Evolutionary conservation across 495 filamentous ascomycete genomes (phyloP), one percentile per base, ranked within the genome.

Genomic region (Glarea lozoyensis): DNA sequence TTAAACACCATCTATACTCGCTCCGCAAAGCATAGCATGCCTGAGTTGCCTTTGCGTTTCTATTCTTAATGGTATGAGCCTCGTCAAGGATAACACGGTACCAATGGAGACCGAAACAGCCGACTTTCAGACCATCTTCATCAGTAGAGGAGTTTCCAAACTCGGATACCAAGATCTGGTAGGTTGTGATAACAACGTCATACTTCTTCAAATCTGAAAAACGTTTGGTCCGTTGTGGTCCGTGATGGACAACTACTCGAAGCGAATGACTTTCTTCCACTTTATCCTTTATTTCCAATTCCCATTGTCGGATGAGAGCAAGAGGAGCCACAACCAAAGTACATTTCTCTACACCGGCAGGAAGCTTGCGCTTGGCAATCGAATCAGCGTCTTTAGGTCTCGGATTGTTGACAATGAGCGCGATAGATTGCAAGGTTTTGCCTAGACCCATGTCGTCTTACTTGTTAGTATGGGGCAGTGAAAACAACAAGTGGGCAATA

Each of bases 11-110:
- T 42, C 92, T 72, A 59, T 93, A 94, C 53, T 88, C 80, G 16
- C 85, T 73, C 37, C 79, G 68, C 18, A 98, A 65, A 2, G 83
- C 82, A 59, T 77, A 98, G 39, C 78, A 83, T 13, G 90, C 87
- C 54, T 94, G 81, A 0, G 92, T 92, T 9, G 82, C 81, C 64
- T 98, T 98, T 12, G 92, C 88, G 55, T 92, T 94, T 18, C 88
- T 81, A 60, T 98, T 98, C 64, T 97, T 97, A 70, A 98, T 97
- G 18, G 84, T 93, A 61, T 96, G 92, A 3, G 92, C 92, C 65
- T 98, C 92, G 48, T 98, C 92, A 12, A 97, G 73, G 38, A 98
- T 90, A 46, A 96, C 78, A 15, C 92, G 84, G 58, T 87, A 96
- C 92, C 92, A 98, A 57, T 89, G 78, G 6, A 94, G 65, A 35